Base-by-base conservation (phyloP, 495 filamentous ascomycete species). In the Lophium mytilinum region DNA sequence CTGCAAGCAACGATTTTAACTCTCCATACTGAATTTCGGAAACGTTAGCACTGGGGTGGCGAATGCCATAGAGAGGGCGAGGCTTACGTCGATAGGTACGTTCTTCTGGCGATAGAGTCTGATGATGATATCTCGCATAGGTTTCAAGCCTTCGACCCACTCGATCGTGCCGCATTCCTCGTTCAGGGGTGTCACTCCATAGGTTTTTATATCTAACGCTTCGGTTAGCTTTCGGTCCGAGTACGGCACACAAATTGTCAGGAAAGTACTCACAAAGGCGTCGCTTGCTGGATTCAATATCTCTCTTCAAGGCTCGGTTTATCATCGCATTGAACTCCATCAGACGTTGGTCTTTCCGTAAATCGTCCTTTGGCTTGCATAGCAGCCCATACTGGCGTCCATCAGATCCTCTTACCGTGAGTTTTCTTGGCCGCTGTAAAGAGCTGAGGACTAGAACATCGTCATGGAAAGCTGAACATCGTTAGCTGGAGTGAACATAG, bases 271-370 rank as follows among this genome's bases (percentile, higher is more conserved):
- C 45, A 48, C 45, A 88, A 64, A 89, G 78, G 56, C 82, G 87
- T 39, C 93, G 81, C 68, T 85, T 86, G 72, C 88, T 92, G 9
- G 89, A 85, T 66, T 96, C 92, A 14, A 89, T 84, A 64, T 97
- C 92, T 58, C 85, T 82, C 65, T 95, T 94, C 34, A 99, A 72
- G 21, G 90, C 87, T 54, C 94, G 81, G 67, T 97, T 96, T 73
- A 99, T 95, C 84, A 96, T 91, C 55, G 85, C 83, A 68, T 96
- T 96, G 78, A 97, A 99, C 67, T 97, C 94, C 94, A 99, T 97
- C 18, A 98, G 82, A 46, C 93, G 87, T 64, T 95, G 90, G 60
- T 99, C 93, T 62, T 95, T 97, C 7, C 93, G 86, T 5, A 99
- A 78, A 69, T 99, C 94, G 66, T 97, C 93, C 69, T 97, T 97